Evolutionary conservation across 768 basidiomycete species (phyloP).

Genomic region (Sporobolomyces phaffii): DNA sequence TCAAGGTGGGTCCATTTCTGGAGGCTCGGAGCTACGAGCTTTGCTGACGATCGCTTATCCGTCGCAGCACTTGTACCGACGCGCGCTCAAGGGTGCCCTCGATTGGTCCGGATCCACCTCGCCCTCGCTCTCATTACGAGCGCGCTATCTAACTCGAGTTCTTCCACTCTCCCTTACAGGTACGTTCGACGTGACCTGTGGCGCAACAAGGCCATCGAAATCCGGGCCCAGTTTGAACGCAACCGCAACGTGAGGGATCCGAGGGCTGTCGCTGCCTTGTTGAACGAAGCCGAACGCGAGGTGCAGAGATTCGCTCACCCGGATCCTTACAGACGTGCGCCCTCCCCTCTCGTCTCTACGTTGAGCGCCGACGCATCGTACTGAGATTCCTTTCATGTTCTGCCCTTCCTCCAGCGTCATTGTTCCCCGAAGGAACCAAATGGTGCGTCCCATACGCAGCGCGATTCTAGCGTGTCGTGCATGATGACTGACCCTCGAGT

Average conservation of each 20-base stretch:
- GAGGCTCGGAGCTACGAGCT: background rate
- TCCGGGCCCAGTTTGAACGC: constrained; percentile 85
- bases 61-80: constrained; percentile 81
- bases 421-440: constrained; percentile 87
- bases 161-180: constrained; percentile 1
- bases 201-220: constrained; percentile 74
- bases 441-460: constrained; percentile 62
- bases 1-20: constrained; percentile 29
- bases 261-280: constrained; percentile 35
- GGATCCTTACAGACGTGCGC: constrained; percentile 88
- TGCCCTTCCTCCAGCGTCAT: constrained; percentile 55
- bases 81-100: constrained; percentile 74
- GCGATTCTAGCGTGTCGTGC: too few relatives aligned
- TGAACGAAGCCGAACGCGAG: constrained; percentile 40
- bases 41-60: background rate
- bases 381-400: background rate
- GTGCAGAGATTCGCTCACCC: constrained; percentile 57
- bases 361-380: too few relatives aligned
- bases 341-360: background rate
- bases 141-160: background rate
- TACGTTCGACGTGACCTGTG: constrained; percentile 70
- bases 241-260: constrained; percentile 62
- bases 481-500: background rate
- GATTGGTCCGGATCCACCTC: constrained; percentile 62
- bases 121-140: background rate